A percentile compares a stretch with the other conserved stretches of the same genome.
Conservation (phyloP, 345 rosid species). For the Ceriops zippeliana region DNA sequence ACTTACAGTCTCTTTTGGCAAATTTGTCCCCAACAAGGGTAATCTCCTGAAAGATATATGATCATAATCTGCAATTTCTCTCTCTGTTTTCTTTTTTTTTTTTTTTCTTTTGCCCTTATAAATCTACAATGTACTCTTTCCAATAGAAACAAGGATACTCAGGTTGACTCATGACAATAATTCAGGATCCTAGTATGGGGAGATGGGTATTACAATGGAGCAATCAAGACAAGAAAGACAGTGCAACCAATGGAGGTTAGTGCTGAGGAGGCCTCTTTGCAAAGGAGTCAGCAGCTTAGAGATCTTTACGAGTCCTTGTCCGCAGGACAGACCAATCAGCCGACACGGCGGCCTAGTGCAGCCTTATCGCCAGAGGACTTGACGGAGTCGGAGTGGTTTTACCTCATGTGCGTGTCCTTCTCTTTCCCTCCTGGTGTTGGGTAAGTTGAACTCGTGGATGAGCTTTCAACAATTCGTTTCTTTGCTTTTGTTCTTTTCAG, state of each 20-base stretch:
- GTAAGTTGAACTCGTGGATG: constrained; percentile 37
- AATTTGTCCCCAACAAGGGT: constrained; percentile 93
- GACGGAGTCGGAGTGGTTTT: constrained; percentile 97
- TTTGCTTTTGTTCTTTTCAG: not conserved
- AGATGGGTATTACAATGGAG: constrained; percentile 94
- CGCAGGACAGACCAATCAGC: constrained; percentile 70
- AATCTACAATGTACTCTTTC: no score
- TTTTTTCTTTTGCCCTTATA: no score
- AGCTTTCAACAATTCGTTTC: not conserved
- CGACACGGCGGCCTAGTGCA: constrained; percentile 67
- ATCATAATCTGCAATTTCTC: not conserved
- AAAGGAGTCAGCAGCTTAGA: constrained; percentile 90
- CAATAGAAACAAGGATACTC: no score
- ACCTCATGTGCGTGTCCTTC: constrained; percentile 95
- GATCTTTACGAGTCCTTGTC: constrained; percentile 86
- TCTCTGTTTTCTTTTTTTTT: not conserved
- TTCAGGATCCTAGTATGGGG: constrained; percentile 78
- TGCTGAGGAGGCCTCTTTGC: constrained; percentile 83
- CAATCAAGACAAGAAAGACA: constrained; percentile 93
- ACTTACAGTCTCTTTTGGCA: constrained; percentile 96
- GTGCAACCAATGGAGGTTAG: constrained; percentile 89
- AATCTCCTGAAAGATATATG: constrained; percentile 2
- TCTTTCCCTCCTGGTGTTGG: constrained; percentile 76
- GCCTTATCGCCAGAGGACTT: constrained; percentile 93
- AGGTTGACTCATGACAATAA: not conserved